Evolutionary conservation across 2,329 filamentous ascomycete species (phyloP), one percentile per base, ranked within the genome.

Genomic region (Rutstroemia sp.): DNA sequence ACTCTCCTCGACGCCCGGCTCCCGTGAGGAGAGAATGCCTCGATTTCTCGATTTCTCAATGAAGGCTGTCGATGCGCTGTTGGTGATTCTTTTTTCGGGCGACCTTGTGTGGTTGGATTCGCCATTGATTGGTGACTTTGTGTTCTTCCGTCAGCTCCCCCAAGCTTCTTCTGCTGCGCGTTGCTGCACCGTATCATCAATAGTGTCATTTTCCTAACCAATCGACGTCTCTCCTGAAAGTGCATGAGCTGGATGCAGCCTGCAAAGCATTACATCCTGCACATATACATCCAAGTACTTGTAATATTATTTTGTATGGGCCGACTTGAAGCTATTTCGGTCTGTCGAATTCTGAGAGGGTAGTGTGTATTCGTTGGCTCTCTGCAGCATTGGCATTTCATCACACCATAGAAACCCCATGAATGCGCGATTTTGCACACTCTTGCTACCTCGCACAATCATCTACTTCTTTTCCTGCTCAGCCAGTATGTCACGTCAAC

Each of bases 131-230:
- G 53, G 53, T n/a, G 44, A 23, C 16, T 44, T 44, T 17, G n/a
- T 46, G 17, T 14, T 41, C 38, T 42, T 23, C 17, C 14, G 39
- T 54, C 44, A 54, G 46, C 45, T 48, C 51, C 30, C 47, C 23
- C 21, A 17, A 55, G 47, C 27, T 51, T 25, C 21, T 46, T 25
- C 34, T 45, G 14, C 47, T 55, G 53, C 53, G 50, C 5, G 47
- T 27, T 37, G 45, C 25, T 39, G 47, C 38, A 38, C 53, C 27
- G 53, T 51, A 55, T 51, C 53, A 55, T 55, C 39, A 45, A 51
- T 51, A 55, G 53, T 55, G 30, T 37, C 53, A 45, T 55, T 2
- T 42, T 27, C 14, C 19, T 27, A n/a, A 10, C 53, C 53, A 55
- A 55, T 45, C 14, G 34, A 45, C 25, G 19, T 4, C n/a, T 21